Evolutionary conservation across 768 basidiomycete genomes (phyloP), one percentile per base, ranked within the genome.

Genomic region (Pleurotus citrinopileatus): DNA sequence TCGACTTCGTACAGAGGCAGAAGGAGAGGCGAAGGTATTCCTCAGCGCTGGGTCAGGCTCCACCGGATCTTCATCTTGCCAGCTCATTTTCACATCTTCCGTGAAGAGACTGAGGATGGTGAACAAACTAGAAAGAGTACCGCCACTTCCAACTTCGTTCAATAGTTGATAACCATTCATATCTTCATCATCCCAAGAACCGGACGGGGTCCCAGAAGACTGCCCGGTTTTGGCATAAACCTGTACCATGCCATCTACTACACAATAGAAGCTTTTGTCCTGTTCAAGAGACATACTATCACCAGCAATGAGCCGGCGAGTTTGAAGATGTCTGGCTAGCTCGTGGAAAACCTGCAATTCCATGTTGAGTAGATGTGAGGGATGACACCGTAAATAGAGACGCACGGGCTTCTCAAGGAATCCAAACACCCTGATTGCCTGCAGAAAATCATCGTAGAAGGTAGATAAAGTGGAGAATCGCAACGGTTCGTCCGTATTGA

Each of bases 71-170:
- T 82, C 82, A 57, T 91, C 87, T 67, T 94, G 88, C 94, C 96
- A 98, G 58, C 90, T 89, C 67, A 93, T 84, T 67, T 89, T 87
- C 57, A 94, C 84, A 65, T 94, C 86, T 69, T 98, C 96, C 4
- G 97, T 99, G 73, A 99, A 98, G 43, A 99, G 81, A 58, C 89
- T 89, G 44, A 99, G 80, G 67, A 99, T 99, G 4, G 94, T 98
- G 73, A 99, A 99, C 36, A 98, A 77, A 63, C 92, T 95, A 22
- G 93, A 96, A 10, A 99, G 75, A 0, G 94, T 99, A 17, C 97
- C 97, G 3, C 97, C 96, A 27, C 87, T 91, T 46, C 92, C 87
- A 25, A 99, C 97, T 73, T 98, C 94, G 65, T 98, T 99, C 34
- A 99, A 79, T 5, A 98, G 75, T 64, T 98, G 94, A 70, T 94